Evolutionary conservation across 129 eudicot genomes (phyloP), one percentile per base, ranked within the genome.

Genomic region (Pulicaria dysenterica): DNA sequence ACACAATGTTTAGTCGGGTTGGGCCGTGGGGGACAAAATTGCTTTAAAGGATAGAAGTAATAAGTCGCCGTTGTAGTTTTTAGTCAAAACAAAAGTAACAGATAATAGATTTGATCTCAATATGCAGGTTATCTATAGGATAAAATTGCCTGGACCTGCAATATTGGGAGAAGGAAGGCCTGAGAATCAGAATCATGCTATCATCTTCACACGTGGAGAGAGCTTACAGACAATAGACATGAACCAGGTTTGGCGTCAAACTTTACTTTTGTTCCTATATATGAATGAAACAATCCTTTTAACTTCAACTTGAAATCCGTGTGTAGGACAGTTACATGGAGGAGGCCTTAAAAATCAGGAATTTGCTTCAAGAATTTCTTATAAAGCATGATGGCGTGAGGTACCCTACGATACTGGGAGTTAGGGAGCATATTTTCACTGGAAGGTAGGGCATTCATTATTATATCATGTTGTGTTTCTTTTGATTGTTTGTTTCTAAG

Each of bases 341-440:
- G 82, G 98, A 93, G 79, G 96, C 98, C 51, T 80, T 93, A 31
- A 93, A 93, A 82, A 89, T 93, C 96, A 87, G 98, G 79, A 89
- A 93, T 48, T 79, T 93, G 67, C 96, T 89, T 74, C 83, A 93
- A 85, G 98, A 93, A 70, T 93, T 93, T 75, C 91, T 91, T 44
- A 82, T 62, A 48, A 85, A 81, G 68, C 92, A 93, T 79, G 95
- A 88, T 76, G 92, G 84, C 39, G 93, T 92, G 63, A 83, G 96
- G 75, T 63, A 81, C 73, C 98, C 98, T 55, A 86, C 95, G 3
- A 92, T 92, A 34, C 87, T 92, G 75, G 98, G 98, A 5, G 81
- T 92, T 19, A 79, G 96, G 83, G 96, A 89, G 79, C 98, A 92
- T 68, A 92, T 89, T 44, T 92, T 92, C 67, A 92, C 96, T 40